Evolutionary conservation across 768 basidiomycete genomes (phyloP), one percentile per base, ranked within the genome.

Genomic region (Dioszegia aurantiaca): DNA sequence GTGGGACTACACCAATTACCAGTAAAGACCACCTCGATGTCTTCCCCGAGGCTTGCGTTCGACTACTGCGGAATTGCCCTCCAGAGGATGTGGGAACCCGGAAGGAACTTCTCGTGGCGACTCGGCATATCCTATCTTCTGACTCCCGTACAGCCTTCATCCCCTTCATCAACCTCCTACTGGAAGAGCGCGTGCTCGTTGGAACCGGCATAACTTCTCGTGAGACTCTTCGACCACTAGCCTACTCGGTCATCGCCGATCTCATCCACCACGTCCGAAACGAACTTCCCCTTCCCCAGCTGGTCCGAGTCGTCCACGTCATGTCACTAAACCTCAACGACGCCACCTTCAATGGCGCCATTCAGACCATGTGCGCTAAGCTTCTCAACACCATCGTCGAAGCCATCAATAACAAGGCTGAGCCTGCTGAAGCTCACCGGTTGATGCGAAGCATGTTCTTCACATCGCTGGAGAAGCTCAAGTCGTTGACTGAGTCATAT

Each of bases 21-120:
- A 53, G 24, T 37, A 85, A 88, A 40, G 79, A 83, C 2, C 89
- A 90, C 66, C 86, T 87, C 10, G 89, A 94, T 71, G 84, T 82
- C 4, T 82, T 98, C 24, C 86, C 92, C 30, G 79, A 88, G 49
- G 84, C 85, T 21, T 86, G 88, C 27, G 78, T 98, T 31, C 83
- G 95, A n/a, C 80, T 98, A 30, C 80, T 98, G 46, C 89, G 95
- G 72, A 93, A 98, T 74, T 92, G 92, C 71, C 93, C 95, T 37
- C 82, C 87, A 0, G 89, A 88, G 69, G 87, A 87, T 9, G 87
- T 90, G 14, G 80, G 84, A 9, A 82, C 90, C 19, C 82, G 94
- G 47, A 90, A 87, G 82, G 91, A 89, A 40, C 30, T 65, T 27
- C 55, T 48, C 9, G 86, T 94, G 12, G 91, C 92, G 11, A 86